Evolutionary conservation across 768 basidiomycete species (phyloP).

Genomic region (Termitomyces sp.): DNA sequence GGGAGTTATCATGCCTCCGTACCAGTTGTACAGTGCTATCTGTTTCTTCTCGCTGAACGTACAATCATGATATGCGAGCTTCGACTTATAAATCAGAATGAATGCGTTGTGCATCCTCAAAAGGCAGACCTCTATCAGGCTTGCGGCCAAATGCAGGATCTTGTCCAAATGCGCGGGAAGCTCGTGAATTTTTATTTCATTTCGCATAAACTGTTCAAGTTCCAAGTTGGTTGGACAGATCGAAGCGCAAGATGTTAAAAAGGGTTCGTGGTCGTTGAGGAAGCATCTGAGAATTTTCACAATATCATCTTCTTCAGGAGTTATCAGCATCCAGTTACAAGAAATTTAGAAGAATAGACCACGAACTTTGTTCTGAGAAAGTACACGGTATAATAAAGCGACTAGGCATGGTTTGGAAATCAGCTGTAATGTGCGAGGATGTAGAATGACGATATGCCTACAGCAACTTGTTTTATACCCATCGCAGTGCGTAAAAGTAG

Average conservation of each 20-base stretch:
- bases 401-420: neutral
- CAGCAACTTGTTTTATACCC: neutral
- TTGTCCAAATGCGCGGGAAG: slow-evolving; percentile 3
- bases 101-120: neutral
- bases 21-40: slow-evolving; percentile 19
- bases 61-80: slow-evolving; percentile 16
- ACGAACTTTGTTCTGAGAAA: neutral
- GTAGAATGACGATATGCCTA: neutral
- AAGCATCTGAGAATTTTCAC: slow-evolving; percentile 1
- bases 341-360: neutral
- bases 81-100: neutral
- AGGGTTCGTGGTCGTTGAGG: slow-evolving; percentile 1
- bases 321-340: neutral
- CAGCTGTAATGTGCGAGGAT: neutral
- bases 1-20: neutral
- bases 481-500: neutral
- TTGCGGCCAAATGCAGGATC: slow-evolving; percentile 9
- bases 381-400: neutral
- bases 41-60: slow-evolving; percentile 15
- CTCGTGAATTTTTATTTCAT: neutral
- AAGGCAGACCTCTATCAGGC: slow-evolving; percentile 10
- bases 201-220: slow-evolving; percentile 11
- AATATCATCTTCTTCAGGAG: neutral
- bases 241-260: neutral
- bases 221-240: slow-evolving; percentile 2